Evolutionary conservation across 2,329 filamentous ascomycete species (phyloP), one percentile per base, ranked within the genome.

Genomic region (Alternaria atra): DNA sequence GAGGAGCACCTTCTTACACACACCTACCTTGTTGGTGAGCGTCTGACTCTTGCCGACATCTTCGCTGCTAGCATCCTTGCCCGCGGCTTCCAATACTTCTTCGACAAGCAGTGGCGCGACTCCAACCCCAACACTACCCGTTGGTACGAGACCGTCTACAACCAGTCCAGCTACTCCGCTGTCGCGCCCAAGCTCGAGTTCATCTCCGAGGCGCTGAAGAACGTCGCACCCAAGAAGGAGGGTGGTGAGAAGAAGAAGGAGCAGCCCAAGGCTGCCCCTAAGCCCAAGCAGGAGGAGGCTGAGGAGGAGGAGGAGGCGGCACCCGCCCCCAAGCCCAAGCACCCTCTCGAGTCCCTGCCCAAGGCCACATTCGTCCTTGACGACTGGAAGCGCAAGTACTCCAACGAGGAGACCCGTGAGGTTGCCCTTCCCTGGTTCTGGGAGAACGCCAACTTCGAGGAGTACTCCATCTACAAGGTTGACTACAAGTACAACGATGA

Each of bases 401-500:
- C 95, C 77, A 99, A 99, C 89, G 88, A 91, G 80, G 93, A 97
- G 68, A 94, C 92, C 73, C 87, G 88, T 59, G 85, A 89, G 68
- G 90, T 86, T 68, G 93, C 94, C 75, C 85, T 98, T 76, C 94
- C 94, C 81, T 98, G 91, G 91, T 98, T 99, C 90, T 99, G 94
- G 94, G 90, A 97, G 85, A 93, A 96, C 82, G 88, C 89, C 83
- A 94, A 95, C 79, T 90, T 95, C 73, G 90, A 93, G 69, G 95
- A 99, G 84, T 99, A 95, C 89, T 97, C 93, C 58, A 84, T 99
- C 81, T 99, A 93, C 93, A 89, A 89, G 81, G 85, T 94, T 74
- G 90, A 94, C 84, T 99, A 97, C 90, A 97, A 97, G 90, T 99
- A 99, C 88, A 97, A 97, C 84, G 90, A 97, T 64, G 95, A 99